Evolutionary conservation across 306 rosid species (phyloP).

Genomic region (Mucuna pruriens): DNA sequence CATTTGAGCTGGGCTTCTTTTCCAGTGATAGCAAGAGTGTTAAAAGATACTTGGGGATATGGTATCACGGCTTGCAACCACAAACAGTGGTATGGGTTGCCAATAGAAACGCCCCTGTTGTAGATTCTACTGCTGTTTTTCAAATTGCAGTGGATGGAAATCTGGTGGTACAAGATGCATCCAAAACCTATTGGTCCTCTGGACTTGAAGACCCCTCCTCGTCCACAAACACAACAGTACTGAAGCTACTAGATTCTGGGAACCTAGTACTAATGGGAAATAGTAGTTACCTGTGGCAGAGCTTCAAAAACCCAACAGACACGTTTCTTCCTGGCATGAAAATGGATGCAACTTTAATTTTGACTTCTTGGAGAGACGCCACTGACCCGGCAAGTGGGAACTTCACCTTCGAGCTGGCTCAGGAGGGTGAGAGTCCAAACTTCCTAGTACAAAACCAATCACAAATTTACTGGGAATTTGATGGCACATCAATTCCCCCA

Average conservation of each 20-base stretch:
- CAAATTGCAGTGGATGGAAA: conserved; percentile 44
- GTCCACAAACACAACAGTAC: neutral
- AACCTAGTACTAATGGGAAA: conserved; percentile 41
- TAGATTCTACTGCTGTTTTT: conserved; percentile 22
- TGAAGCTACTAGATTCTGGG: conserved; percentile 55
- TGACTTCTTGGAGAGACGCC: conserved; percentile 43
- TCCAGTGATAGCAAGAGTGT: neutral
- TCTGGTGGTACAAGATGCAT: neutral
- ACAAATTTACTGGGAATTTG: conserved; percentile 22
- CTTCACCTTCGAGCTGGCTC: conserved; percentile 29
- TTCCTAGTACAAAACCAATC: neutral
- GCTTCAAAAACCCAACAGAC: conserved; percentile 51
- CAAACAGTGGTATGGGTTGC: conserved; percentile 56
- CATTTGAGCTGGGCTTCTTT: conserved; percentile 54
- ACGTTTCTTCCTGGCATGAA: conserved; percentile 59
- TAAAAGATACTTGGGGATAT: conserved; percentile 50
- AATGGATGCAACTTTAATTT: conserved; percentile 3
- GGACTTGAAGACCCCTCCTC: accelerated
- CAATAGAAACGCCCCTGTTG: conserved; percentile 27
- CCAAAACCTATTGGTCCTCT: conserved; percentile 14
- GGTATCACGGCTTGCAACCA: conserved; percentile 1
- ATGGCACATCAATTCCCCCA: neutral
- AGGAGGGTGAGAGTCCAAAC: neutral
- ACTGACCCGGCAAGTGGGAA: conserved; percentile 9
- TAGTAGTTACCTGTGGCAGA: conserved; percentile 45